Evolutionary conservation across 148 eudicot genomes (phyloP).

Genomic region (Vaccinium macrocarpon): DNA sequence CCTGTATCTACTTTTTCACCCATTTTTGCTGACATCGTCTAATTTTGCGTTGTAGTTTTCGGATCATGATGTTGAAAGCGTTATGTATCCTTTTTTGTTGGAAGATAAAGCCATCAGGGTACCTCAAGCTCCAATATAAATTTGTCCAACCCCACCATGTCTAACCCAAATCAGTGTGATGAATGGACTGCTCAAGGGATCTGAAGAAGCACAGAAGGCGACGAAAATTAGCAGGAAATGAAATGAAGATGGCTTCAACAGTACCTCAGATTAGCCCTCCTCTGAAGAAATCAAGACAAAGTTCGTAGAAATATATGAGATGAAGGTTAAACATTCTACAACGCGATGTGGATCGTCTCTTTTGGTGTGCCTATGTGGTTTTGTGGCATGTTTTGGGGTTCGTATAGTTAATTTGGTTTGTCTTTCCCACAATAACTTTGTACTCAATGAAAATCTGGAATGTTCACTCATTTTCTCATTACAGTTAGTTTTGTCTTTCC

Average conservation of each 20-base stretch:
- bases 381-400: background rate
- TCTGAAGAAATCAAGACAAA: constrained; percentile 7
- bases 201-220: background rate
- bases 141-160: background rate
- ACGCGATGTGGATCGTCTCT: background rate
- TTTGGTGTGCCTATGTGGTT: background rate
- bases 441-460: background rate
- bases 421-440: background rate
- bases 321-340: background rate
- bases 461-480: background rate
- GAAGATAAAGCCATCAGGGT: constrained; percentile 17
- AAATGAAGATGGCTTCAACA: background rate
- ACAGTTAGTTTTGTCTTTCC: background rate
- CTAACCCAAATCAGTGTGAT: background rate
- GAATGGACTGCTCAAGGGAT: background rate
- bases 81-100: background rate
- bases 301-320: constrained; percentile 5
- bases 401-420: background rate
- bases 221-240: constrained; percentile 1
- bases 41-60: background rate
- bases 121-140: constrained; percentile 13
- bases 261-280: constrained; percentile 18
- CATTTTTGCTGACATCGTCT: background rate
- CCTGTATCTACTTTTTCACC: background rate
- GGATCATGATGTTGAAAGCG: background rate